Conservation (phyloP, 176 grass and related monocot genomes). For the Bonia amplexicaulis region DNA sequence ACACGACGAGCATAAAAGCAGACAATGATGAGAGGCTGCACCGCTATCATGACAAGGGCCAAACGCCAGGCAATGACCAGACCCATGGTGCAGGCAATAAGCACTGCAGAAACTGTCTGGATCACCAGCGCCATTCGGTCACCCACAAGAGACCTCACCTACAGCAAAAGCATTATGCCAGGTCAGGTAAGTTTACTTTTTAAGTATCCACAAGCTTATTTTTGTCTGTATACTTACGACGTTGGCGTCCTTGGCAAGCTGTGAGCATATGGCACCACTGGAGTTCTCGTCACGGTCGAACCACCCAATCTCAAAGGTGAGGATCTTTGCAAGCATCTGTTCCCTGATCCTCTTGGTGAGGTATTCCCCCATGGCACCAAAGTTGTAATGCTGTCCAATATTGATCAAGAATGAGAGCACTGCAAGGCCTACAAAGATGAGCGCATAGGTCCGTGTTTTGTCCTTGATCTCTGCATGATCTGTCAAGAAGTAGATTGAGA, state of each 20-base stretch:
- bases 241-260: constrained; percentile 93
- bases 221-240: constrained; percentile 45
- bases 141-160: constrained; percentile 89
- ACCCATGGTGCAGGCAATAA: constrained; percentile 84
- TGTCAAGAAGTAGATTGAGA: constrained; percentile 79
- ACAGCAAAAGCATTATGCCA: constrained; percentile 15
- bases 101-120: constrained; percentile 80
- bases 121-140: constrained; percentile 85
- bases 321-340: constrained; percentile 82
- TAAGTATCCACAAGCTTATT: not conserved
- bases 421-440: constrained; percentile 68
- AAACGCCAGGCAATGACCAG: constrained; percentile 86
- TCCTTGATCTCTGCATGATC: constrained; percentile 73
- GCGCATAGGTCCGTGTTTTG: constrained; percentile 68
- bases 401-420: constrained; percentile 83
- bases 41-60: constrained; percentile 89
- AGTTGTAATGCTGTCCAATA: constrained; percentile 95
- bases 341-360: constrained; percentile 91
- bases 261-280: constrained; percentile 86
- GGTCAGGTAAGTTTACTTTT: constrained; percentile 12
- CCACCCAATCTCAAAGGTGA: constrained; percentile 93
- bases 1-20: constrained; percentile 90
- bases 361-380: constrained; percentile 93
- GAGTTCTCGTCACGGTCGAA: constrained; percentile 95
- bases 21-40: constrained; percentile 87